These are phyloP conservation scores for Mycocalia duriaeana DNA, from an alignment of 1,284 basidiomycete genomes.

Conservation along the genomic window DNA sequence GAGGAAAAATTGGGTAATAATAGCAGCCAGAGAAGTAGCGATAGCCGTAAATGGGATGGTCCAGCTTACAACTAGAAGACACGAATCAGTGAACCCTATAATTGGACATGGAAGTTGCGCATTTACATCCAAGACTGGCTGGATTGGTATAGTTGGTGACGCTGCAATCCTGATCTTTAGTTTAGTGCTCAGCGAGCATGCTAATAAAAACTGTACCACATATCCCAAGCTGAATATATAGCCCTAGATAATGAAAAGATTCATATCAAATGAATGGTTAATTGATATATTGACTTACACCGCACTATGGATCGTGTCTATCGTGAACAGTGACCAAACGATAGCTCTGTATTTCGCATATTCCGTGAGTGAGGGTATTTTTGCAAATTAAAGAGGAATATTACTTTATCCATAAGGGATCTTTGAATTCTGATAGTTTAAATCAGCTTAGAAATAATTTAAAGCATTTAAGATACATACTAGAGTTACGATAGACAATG, in stretches of 20 bases:
- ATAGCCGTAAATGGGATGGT: conserved; percentile 40
- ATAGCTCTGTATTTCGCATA: conserved; percentile 27
- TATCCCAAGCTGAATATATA: conserved; percentile 36
- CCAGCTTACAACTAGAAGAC: conserved; percentile 32
- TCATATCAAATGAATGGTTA: neutral
- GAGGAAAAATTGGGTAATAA: conserved; percentile 39
- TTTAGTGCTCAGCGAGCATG: neutral
- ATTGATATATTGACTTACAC: conserved; percentile 22
- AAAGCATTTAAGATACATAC: conserved; percentile 23
- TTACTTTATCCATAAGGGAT: conserved; percentile 37
- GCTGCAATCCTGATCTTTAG: conserved; percentile 15
- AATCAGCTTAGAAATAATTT: neutral
- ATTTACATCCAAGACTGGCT: conserved; percentile 28
- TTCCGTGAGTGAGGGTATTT: neutral
- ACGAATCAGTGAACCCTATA: neutral
- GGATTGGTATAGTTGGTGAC: conserved; percentile 39
- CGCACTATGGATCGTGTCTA: conserved; percentile 40
- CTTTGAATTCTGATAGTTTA: conserved; percentile 36
- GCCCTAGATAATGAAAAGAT: conserved; percentile 20
- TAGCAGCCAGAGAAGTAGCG: conserved; percentile 36
- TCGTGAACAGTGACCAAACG: conserved; percentile 35
- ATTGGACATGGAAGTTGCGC: neutral
- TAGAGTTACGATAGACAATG: conserved; percentile 33
- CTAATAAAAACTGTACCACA: conserved; percentile 24
- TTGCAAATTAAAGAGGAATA: neutral